Evolutionary conservation across 176 grass and related monocot genomes (phyloP), one percentile per base, ranked within the genome.

Genomic region (Pontederia crassipes): DNA sequence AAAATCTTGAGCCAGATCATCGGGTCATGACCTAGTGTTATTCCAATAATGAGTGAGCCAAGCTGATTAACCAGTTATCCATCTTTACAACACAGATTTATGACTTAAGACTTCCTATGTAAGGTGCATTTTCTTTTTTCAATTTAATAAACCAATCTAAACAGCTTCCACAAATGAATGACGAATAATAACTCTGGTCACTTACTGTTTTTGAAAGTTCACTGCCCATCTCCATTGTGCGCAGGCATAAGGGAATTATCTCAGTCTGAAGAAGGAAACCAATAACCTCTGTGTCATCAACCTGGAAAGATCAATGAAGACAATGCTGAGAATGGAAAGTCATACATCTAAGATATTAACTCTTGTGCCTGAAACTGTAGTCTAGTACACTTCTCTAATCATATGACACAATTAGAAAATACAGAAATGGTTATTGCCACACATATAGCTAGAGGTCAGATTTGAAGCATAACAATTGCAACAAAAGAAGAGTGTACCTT

Each of bases 161-260:
- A 58, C 16, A 2, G 32, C 54, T 55, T 68, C 26, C 55, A 2
- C 15, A 10, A 28, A 9, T 49, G 24, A 16, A 64, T 52, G 35
- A 63, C 12, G 9, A 29, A n/a, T n/a, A 28, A 46, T 32, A 46
- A 54, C 2, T 40, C 5, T 2, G 52, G 64, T 51, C 11, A 74
- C 71, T 32, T 27, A 74, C 71, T 13, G 61, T 74, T 17, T 64
- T 74, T 45, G 71, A 61, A 64, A 54, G 50, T 63, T 74, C 57
- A 27, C 57, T 64, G 46, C 71, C 71, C 16, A 74, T 45, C 61
- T 74, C 71, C 50, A 74, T 62, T 2, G 46, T 74, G 20, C 71
- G 57, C 40, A 74, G 20, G 16, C 55, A 74, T 49, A 74, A 64
- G 28, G 71, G 71, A 61, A 74, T 64, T 24, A 74, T 62, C 54